These are phyloP conservation scores for Citrus glauca DNA, from an alignment of 345 rosid species.

Conservation along the genomic window DNA sequence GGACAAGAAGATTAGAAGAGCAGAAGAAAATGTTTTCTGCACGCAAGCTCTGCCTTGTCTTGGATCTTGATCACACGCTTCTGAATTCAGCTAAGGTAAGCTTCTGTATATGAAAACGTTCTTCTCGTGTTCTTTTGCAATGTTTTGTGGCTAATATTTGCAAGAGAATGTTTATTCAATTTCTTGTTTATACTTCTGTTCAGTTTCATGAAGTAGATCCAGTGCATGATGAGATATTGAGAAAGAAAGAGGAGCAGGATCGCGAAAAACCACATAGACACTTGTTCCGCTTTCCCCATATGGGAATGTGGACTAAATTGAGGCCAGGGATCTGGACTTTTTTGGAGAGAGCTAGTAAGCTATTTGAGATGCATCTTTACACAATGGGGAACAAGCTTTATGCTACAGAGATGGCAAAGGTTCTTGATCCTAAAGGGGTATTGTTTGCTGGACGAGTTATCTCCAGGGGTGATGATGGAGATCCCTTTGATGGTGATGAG, in stretches of 20 bases:
- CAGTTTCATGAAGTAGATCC: conserved; percentile 90
- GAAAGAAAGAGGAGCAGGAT: conserved; percentile 95
- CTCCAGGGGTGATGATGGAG: conserved; percentile 96
- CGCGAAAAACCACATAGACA: conserved; percentile 82
- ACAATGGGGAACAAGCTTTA: conserved; percentile 99
- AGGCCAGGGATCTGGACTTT: conserved; percentile 98
- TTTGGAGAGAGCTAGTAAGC: conserved; percentile 91
- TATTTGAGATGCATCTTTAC: conserved; percentile 90
- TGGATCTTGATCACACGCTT: conserved; percentile 98
- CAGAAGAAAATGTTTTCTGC: conserved; percentile 93
- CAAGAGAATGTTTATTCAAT: background rate
- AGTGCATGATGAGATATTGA: conserved; percentile 75
- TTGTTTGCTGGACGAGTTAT: conserved; percentile 93
- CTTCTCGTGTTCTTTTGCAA: background rate
- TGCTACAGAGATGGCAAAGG: conserved; percentile 99
- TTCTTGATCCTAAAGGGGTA: conserved; percentile 87
- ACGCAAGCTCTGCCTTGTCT: conserved; percentile 86
- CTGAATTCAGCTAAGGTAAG: conserved; percentile 95
- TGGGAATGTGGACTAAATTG: conserved; percentile 99
- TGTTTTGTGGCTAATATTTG: background rate
- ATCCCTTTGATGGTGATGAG: conserved; percentile 76
- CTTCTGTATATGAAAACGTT: conserved; percentile 1
- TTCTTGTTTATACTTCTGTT: background rate
- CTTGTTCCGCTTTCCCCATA: conserved; percentile 82
- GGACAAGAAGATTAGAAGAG: conserved; percentile 88